phyloP scores from a whole-genome alignment of 352 stramenopile species.

The Thraustochytrium striatum region DNA sequence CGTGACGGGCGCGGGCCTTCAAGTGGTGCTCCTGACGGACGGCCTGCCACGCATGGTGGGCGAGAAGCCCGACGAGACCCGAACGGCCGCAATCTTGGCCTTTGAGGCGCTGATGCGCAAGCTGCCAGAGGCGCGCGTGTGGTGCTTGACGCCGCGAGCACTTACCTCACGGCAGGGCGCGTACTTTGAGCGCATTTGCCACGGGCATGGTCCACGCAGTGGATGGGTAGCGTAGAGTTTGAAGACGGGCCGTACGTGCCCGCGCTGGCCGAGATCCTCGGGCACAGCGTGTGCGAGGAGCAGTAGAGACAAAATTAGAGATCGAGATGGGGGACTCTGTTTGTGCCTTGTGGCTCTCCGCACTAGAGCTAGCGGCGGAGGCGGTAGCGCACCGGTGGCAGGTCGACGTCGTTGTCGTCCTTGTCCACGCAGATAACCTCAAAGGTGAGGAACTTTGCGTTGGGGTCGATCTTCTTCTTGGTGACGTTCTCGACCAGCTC shows the following conservation, averaged over 20 bases:
- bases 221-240: too few species aligned
- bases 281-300: too few species aligned
- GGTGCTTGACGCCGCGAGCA: not conserved
- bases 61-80: not conserved
- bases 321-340: too few species aligned
- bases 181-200: too few species aligned
- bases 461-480: conserved; percentile 19
- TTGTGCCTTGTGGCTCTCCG: too few species aligned
- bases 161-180: too few species aligned
- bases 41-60: not conserved
- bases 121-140: not conserved
- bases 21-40: not conserved
- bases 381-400: conserved; percentile 17
- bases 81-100: not conserved
- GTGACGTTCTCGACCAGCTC: conserved; percentile 31
- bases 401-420: conserved; percentile 37
- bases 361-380: conserved; percentile 2
- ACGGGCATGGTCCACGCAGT: too few species aligned
- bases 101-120: not conserved
- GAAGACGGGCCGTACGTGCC: too few species aligned
- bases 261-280: too few species aligned
- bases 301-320: too few species aligned
- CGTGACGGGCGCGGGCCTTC: not conserved
- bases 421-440: conserved; percentile 40
- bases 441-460: conserved; percentile 25